Evolutionary conservation across 2,329 filamentous ascomycete species (phyloP).

Genomic region (Fusarium concolor): DNA sequence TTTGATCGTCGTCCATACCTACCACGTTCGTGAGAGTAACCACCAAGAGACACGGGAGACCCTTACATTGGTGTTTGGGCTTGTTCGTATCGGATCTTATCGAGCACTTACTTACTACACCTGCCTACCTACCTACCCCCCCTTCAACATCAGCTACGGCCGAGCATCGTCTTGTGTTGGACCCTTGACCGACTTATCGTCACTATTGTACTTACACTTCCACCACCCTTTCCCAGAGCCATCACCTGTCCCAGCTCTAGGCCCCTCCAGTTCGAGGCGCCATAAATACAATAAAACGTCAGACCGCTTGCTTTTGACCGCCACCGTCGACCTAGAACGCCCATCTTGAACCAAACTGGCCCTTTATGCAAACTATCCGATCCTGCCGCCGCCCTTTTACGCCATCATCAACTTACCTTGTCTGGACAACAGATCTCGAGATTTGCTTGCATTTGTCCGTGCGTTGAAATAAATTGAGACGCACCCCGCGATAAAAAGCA

Average conservation of each 20-base stretch:
- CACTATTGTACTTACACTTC: conserved; percentile 37
- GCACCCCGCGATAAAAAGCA: conserved; percentile 13
- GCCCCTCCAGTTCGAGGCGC: conserved; percentile 36
- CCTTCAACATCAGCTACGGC: conserved; percentile 13
- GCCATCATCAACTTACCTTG: conserved; percentile 23
- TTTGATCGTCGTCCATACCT: conserved; percentile 35
- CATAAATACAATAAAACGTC: conserved; percentile 43
- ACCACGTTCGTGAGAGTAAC: conserved; percentile 31
- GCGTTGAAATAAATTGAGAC: conserved; percentile 30
- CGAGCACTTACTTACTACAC: neutral
- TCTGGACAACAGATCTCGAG: conserved; percentile 11
- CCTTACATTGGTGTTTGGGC: conserved; percentile 34
- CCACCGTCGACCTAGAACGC: conserved; percentile 21
- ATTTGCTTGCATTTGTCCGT: conserved; percentile 10
- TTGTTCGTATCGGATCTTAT: conserved; percentile 34
- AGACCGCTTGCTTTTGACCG: conserved; percentile 41
- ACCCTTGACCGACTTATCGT: conserved; percentile 34
- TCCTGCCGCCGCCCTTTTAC: conserved; percentile 30
- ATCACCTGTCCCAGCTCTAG: conserved; percentile 36
- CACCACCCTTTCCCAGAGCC: conserved; percentile 21
- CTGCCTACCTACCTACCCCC: neutral
- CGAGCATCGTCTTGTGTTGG: conserved; percentile 15
- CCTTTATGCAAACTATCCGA: conserved; percentile 33
- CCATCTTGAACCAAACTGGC: conserved; percentile 30
- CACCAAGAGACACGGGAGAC: conserved; percentile 23